A percentile compares a stretch with the other conserved stretches of the same genome.
Evolutionary conservation across 192 early-diverging fungal genomes (phyloP).

Genomic region (Phlyctochytrium planicorne): DNA sequence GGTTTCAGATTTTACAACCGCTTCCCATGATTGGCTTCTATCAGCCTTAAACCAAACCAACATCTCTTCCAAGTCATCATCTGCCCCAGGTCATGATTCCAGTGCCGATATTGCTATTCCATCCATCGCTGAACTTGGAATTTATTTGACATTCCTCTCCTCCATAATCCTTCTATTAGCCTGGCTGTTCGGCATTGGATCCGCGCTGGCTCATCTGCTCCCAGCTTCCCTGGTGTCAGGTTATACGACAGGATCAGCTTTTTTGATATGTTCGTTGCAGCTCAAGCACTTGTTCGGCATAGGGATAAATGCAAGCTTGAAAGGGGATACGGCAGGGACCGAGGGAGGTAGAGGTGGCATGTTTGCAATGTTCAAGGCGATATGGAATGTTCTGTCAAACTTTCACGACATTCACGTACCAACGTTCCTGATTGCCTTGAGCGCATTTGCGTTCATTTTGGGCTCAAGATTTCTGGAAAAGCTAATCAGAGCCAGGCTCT

Average conservation of each 20-base stretch:
- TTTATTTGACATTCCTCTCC: background rate
- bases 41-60: background rate
- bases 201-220: background rate
- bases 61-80: background rate
- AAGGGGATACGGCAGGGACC: too few relatives aligned
- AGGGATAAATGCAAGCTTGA: too few relatives aligned
- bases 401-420: background rate
- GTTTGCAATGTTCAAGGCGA: background rate
- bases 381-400: background rate
- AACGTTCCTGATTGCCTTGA: background rate
- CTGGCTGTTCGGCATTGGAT: constrained; percentile 8
- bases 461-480: background rate
- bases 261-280: constrained; percentile 12
- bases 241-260: constrained; percentile 13
- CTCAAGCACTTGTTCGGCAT: constrained; percentile 19
- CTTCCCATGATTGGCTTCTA: constrained; percentile 3
- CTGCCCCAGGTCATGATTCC: background rate
- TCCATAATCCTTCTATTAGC: constrained; percentile 12
- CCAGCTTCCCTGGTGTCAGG: constrained; percentile 16
- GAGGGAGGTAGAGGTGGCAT: too few relatives aligned
- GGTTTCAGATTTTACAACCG: constrained; percentile 18
- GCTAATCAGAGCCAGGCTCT: too few relatives aligned
- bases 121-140: background rate
- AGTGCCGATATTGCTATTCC: background rate
- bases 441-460: background rate